Base-by-base conservation (phyloP, 768 basidiomycete genomes). In the Auricularia heimuer region DNA sequence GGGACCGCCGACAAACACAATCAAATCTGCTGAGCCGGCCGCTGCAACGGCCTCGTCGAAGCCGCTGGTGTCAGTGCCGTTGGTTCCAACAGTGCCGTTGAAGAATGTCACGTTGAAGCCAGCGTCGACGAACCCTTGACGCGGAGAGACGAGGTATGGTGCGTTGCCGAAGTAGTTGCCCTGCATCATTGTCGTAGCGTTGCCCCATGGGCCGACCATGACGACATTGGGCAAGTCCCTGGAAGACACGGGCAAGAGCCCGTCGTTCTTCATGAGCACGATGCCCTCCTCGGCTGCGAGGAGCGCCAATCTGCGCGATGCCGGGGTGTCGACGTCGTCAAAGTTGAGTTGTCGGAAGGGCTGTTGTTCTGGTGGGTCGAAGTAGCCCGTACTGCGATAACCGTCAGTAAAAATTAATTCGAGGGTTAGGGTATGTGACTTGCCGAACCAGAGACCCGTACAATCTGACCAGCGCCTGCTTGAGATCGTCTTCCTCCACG, bases 241-340 rank as follows among this genome's bases (percentile, higher is more conserved):
- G 8, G 34, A 14, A 7, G 24, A 29, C 4, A 60, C 11, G 2
- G 86, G 87, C 2, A 89, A 75, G 4, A 78, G 79, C 14, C 80
- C 81, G 65, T 85, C 83, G 69, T 87, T 89, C 76, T 88, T 87
- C 16, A 88, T 75, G 4, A 88, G 76, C 18, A 83, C 83, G 3
- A 85, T 78, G 24, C 83, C 82, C 69, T 84, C 81, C 3, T 79
- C 72, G 3, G 83, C 83, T 34, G 81, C 82, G 62, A 76, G 75
- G 69, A 81, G 74, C 2, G 83, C 83, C 14, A 86, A 76, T 18
- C 75, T 69, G 66, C 81, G 82, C 1, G 83, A 78, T 7, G 70
- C 61, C 3, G 79, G 77, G 0, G 77, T 78, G 69, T 83, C 82
- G 67, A 86, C 77, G 65, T 81, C 77, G 4, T 74, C 71, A 78